Evolutionary conservation across 2,329 filamentous ascomycete species (phyloP), one percentile per base, ranked within the genome.

Genomic region (Sordariomycetes sp.): DNA sequence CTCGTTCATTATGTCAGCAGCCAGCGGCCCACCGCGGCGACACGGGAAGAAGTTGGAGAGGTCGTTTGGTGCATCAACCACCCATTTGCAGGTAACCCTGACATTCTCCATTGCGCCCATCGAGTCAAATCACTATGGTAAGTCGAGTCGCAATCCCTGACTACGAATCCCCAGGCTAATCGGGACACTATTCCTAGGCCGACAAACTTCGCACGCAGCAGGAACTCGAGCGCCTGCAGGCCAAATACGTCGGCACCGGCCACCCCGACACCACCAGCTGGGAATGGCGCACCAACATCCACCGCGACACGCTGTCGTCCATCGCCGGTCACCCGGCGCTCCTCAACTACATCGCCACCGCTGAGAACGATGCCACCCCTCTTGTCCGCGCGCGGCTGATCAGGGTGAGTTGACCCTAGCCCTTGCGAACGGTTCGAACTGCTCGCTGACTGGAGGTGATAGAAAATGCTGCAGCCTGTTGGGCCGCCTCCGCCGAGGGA

Each of bases 181-280:
- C 40, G 3, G 14, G 40, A 46, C 18, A 7, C 7, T 14, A 18
- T 7, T n/a, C 40, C 2, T 24, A 86, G 94, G 94, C 94, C 73
- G 94, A 99, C 78, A 99, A 99, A 76, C 88, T 99, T 64, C 92
- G 94, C 70, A 94, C 90, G 11, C 90, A 96, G 66, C 94, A 99
- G 74, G 94, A 99, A 73, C 92, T 99, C 69, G 94, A 99, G 75
- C 87, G 91, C 63, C 88, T 97, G 20, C 94, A 99, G 75, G 87
- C 92, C 68, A 95, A 95, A 68, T 97, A 94, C 77, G 81, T 99
- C 67, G 94, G 94, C 65, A 97, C 94, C 3, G 94, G 94, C 25
- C 92, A 97, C 72, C 90, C 93, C 51, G 94, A 99, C 76, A 97
- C 93, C 16, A 96, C 91, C 28, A 95, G 90, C 72, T 94, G 94